Evolutionary conservation across 2,329 filamentous ascomycete species (phyloP).

Genomic region (Penicillium sp.): DNA sequence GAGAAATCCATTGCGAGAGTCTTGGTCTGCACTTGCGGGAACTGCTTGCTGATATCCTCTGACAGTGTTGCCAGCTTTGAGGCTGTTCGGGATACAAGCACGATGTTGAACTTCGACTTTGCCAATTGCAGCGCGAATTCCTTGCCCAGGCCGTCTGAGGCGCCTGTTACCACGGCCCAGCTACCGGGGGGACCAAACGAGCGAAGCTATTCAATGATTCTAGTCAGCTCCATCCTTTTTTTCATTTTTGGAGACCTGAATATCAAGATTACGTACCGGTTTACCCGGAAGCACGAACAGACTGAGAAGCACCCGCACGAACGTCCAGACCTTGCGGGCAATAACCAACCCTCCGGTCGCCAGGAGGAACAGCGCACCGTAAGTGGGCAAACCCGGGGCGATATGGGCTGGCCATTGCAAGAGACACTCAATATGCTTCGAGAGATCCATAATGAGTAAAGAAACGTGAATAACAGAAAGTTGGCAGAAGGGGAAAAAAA

Average conservation of each 20-base stretch:
- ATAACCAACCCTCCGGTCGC: conserved; percentile 59
- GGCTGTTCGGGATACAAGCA: conserved; percentile 92
- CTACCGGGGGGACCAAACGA: conserved; percentile 88
- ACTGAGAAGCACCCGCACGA: conserved; percentile 61
- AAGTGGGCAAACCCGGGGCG: conserved; percentile 37
- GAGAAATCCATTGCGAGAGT: conserved; percentile 89
- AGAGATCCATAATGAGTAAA: conserved; percentile 32
- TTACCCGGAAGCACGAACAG: conserved; percentile 63
- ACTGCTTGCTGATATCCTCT: conserved; percentile 67
- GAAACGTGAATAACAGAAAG: not conserved
- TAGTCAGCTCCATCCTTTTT: conserved; percentile 13
- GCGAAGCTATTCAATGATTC: conserved; percentile 62
- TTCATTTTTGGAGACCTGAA: not conserved
- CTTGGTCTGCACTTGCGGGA: conserved; percentile 68
- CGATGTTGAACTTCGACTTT: conserved; percentile 85
- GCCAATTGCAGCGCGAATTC: conserved; percentile 92
- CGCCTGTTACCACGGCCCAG: conserved; percentile 92
- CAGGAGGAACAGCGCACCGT: conserved; percentile 37
- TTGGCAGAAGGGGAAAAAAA: conserved; percentile 9
- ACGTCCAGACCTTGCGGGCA: conserved; percentile 56
- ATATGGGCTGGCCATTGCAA: conserved; percentile 36
- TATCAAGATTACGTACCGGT: conserved; percentile 38
- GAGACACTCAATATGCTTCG: conserved; percentile 31
- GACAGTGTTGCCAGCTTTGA: conserved; percentile 81
- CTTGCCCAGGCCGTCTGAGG: conserved; percentile 94